Evolutionary conservation across 441 rosid genomes (phyloP).

Genomic region (Eruca vesicaria): DNA sequence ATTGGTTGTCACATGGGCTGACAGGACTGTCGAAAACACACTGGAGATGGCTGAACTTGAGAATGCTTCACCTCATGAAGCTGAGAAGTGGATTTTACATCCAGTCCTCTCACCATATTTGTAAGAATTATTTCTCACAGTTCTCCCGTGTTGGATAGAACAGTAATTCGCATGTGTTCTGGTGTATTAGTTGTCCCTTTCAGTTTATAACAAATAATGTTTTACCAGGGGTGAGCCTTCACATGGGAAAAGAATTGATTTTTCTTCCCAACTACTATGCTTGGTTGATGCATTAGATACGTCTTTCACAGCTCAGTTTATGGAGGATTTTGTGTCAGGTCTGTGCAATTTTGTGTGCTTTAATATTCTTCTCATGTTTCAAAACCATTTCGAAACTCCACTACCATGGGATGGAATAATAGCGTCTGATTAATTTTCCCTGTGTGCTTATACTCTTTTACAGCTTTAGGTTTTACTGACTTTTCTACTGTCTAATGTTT

Average conservation of each 20-base stretch:
- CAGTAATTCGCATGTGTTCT: slow-evolving; percentile 20
- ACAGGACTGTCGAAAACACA: slow-evolving; percentile 73
- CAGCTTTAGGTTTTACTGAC: slow-evolving; percentile 1
- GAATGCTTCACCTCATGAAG: slow-evolving; percentile 92
- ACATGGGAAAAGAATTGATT: slow-evolving; percentile 65
- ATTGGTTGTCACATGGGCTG: slow-evolving; percentile 75
- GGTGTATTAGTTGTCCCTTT: slow-evolving; percentile 18
- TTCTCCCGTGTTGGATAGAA: slow-evolving; percentile 5
- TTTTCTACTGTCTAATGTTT: slow-evolving; percentile 14
- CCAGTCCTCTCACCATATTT: slow-evolving; percentile 63
- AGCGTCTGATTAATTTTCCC: neutral
- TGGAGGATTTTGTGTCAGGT: slow-evolving; percentile 99
- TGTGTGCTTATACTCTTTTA: neutral
- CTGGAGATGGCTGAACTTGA: slow-evolving; percentile 98
- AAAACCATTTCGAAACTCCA: slow-evolving; percentile 15
- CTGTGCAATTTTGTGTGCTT: slow-evolving; percentile 28
- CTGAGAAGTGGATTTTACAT: slow-evolving; percentile 78
- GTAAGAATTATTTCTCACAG: slow-evolving; percentile 51
- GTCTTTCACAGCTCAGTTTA: slow-evolving; percentile 80
- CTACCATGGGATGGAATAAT: slow-evolving; percentile 5
- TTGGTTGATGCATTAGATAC: slow-evolving; percentile 72
- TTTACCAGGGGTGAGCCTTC: slow-evolving; percentile 52
- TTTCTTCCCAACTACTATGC: slow-evolving; percentile 81
- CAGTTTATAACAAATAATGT: slow-evolving; percentile 18
- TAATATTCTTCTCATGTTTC: neutral